A percentile compares a stretch with the other conserved stretches of the same genome.
Conservation (phyloP, 352 stramenopile species). For the Aphanomyces stellatus region DNA sequence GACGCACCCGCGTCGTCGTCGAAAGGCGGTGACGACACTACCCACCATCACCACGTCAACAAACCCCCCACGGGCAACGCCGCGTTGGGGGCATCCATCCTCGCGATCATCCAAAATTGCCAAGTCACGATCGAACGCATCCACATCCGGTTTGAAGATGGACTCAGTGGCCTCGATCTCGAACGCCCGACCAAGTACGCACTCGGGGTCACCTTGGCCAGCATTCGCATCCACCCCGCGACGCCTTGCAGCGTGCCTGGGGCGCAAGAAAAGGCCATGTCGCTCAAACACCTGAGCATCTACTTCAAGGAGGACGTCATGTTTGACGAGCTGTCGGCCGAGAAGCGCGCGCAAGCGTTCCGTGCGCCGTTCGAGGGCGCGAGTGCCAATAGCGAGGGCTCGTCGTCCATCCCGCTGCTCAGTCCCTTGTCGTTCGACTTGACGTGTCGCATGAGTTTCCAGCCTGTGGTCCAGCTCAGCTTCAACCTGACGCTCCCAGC, state of each 20-base stretch:
- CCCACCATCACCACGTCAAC: neutral
- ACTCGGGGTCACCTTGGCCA: conserved; percentile 4
- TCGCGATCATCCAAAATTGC: conserved; percentile 6
- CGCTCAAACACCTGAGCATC: neutral
- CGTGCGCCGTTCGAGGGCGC: neutral
- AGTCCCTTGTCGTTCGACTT: conserved; percentile 1
- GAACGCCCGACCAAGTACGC: neutral
- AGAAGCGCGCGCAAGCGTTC: neutral
- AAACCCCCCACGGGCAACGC: neutral
- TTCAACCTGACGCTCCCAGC: neutral
- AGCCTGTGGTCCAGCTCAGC: neutral
- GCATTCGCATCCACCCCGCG: neutral
- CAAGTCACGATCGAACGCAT: conserved; percentile 6
- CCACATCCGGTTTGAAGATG: conserved; percentile 21
- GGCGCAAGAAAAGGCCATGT: neutral
- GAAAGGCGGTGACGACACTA: neutral
- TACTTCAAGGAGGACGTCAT: conserved; percentile 14
- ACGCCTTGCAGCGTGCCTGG: neutral
- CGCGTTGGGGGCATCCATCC: neutral
- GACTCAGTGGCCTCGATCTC: neutral
- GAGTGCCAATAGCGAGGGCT: neutral
- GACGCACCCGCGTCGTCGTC: neutral
- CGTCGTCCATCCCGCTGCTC: neutral
- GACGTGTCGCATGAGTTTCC: neutral
- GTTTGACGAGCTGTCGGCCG: neutral